A percentile compares a stretch with the other conserved stretches of the same genome.
These are phyloP conservation scores for Fusarium sp. DNA, from an alignment of 2,329 filamentous ascomycete species.

Conservation along the genomic window DNA sequence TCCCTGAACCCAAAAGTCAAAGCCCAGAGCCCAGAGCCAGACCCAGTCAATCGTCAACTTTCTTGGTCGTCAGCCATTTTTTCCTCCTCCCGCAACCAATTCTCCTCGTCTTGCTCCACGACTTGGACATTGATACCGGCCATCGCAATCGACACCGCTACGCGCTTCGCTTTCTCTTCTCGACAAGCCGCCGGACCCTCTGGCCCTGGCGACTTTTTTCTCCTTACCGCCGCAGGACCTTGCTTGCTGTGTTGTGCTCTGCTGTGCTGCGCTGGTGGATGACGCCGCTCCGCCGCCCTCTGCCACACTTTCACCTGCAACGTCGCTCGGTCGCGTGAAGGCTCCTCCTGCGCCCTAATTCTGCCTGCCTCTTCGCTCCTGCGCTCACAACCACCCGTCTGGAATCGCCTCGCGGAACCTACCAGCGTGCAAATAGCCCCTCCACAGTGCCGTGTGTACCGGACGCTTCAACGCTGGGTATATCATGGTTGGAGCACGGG, in stretches of 20 bases:
- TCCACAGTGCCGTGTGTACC: slow-evolving; percentile 11
- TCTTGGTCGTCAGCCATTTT: slow-evolving; percentile 37
- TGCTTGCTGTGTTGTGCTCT: not conserved
- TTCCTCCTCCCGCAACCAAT: slow-evolving; percentile 35
- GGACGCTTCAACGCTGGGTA: slow-evolving; percentile 51
- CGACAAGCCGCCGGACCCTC: slow-evolving; percentile 14
- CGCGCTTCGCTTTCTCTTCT: slow-evolving; percentile 24
- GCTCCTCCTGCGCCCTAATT: slow-evolving; percentile 39
- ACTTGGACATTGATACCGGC: slow-evolving; percentile 32
- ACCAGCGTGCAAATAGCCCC: not conserved
- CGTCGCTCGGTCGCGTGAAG: slow-evolving; percentile 53
- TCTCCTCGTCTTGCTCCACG: slow-evolving; percentile 29
- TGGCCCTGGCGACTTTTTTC: slow-evolving; percentile 34
- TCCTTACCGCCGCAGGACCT: slow-evolving; percentile 35
- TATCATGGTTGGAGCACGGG: slow-evolving; percentile 65
- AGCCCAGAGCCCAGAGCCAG: slow-evolving; percentile 8
- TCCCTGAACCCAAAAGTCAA: slow-evolving; percentile 44
- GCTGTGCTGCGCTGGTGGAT: slow-evolving; percentile 27
- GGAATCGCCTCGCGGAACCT: slow-evolving; percentile 11
- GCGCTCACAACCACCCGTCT: slow-evolving; percentile 12
- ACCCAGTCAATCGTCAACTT: slow-evolving; percentile 43
- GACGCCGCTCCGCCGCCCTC: slow-evolving; percentile 35
- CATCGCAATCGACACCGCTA: slow-evolving; percentile 25
- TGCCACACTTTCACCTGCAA: slow-evolving; percentile 36
- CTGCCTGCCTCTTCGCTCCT: slow-evolving; percentile 22